Evolutionary conservation across 1,284 basidiomycete species (phyloP), one percentile per base, ranked within the genome.

Genomic region (Trametes pubescens): DNA sequence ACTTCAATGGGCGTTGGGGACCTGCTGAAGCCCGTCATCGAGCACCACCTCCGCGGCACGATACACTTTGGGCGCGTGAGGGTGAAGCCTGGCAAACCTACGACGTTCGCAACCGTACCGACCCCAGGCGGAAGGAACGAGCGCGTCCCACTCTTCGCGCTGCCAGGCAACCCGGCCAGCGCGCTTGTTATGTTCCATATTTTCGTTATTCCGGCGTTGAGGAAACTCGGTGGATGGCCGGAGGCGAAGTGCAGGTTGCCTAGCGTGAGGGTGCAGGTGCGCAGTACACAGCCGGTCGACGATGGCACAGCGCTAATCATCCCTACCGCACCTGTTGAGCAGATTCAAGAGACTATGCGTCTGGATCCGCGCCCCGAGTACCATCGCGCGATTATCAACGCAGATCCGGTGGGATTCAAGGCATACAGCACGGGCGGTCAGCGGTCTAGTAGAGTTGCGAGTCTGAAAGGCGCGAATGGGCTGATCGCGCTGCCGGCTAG

Each of bases 1-100:
- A 95, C 94, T 2, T 93, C 91, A 6, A 96, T 96, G 94, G 94
- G 94, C 2, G 86, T 94, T 11, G 87, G 87, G 0, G 94, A 96
- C 74, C 81, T 96, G 32, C 78, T 96, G 51, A 96, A 96, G 74
- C 94, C 95, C 0, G 85, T 95, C 59, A 90, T 96, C 65, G 95
- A 96, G 76, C 85, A 89, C 21, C 82, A 90, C 35, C 84, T 96
- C 54, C 73, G 81, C 14, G 94, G 92, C 0, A 87, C 83, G 1
- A 82, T 95, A 16, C 91, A 94, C 71, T 95, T 95, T 73, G 94
- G 94, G 1, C 82, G 94, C 1, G 86, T 89, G 55, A 82, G 82
- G 26, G 81, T 90, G 61, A 91, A 91, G 71, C 89, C 88, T 0
- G 89, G 92, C 14, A 93, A 94, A 75, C 93, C 93, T 2, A 96